Base-by-base conservation (phyloP, 202 grass and related monocot genomes). In the Elaeis oleifera region DNA sequence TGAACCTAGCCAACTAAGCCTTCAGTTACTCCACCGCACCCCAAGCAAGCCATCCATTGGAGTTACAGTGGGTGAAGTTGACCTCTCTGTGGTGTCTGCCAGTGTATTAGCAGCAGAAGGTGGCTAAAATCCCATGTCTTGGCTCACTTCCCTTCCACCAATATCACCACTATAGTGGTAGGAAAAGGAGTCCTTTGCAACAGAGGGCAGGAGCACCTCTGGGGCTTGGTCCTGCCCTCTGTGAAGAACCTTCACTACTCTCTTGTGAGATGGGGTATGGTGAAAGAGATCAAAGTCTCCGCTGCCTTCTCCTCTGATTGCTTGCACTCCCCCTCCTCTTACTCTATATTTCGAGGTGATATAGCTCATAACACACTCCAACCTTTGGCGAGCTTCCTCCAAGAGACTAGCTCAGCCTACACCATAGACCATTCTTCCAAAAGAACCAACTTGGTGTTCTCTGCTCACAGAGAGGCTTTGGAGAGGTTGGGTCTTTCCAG, bases 41-140 rank as follows among this genome's bases (percentile, higher is more conserved):
- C 1, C 57, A 59, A 16, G 57, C 57, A 24, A 59, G 25, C 6
- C 5, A 29, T 25, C 23, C 57, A 59, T 25, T 31, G 36, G 36
- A 44, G 36, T 59, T 25, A 16, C 58, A 60, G 15, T 60, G 36
- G 6, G 36, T 53, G 64, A 67, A 54, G 16, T 20, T 5, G 24
- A 67, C 22, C 64, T 67, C 49, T 16, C 50, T 3, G 11, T 54
- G 14, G 49, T 67, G 4, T 67, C 50, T 19, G 53, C 49, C 49
- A 67, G 50, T 53, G 64, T 54, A 13, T 31, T 54, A 28, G 50
- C 39, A 19, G 64, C 64, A 1, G 64, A 67, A 48, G 49, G 22
- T 67, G 64, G 64, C 50, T 67, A 16, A 67, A 48, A 67, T 19
- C 64, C 23, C 64, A 67, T 23, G 64, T 67, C 23, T n/a, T 67